A percentile compares a stretch with the other conserved stretches of the same genome.
Conservation (phyloP, 805 yeast species). For the Barnettozyma wickerhamii region DNA sequence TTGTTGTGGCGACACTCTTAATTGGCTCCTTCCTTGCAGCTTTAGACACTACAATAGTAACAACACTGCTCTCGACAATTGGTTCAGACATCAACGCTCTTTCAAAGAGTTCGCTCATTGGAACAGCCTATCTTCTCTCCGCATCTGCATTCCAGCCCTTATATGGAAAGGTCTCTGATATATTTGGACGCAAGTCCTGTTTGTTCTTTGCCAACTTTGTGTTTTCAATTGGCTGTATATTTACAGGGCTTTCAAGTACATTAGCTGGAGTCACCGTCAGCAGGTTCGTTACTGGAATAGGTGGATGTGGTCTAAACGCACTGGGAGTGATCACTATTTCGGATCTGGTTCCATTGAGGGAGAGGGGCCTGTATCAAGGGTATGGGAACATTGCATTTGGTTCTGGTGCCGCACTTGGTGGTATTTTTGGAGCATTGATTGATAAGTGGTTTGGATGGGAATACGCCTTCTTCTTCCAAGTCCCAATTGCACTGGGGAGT, state of each 20-base stretch:
- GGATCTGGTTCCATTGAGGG: conserved; percentile 71
- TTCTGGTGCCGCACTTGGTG: conserved; percentile 71
- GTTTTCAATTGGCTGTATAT: conserved; percentile 41
- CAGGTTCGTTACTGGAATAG: conserved; percentile 71
- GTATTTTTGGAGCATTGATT: conserved; percentile 54
- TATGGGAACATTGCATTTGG: conserved; percentile 70
- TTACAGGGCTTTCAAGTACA: conserved; percentile 30
- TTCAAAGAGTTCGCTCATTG: conserved; percentile 64
- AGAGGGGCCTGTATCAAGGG: conserved; percentile 79
- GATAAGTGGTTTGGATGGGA: conserved; percentile 62
- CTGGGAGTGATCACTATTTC: conserved; percentile 67
- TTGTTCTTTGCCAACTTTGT: conserved; percentile 33
- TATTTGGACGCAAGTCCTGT: conserved; percentile 52
- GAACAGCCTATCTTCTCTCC: conserved; percentile 57
- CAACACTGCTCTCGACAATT: conserved; percentile 57
- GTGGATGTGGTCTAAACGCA: conserved; percentile 82
- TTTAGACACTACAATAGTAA: conserved; percentile 58
- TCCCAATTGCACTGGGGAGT: conserved; percentile 45
- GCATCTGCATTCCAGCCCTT: conserved; percentile 66
- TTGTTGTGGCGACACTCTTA: conserved; percentile 34
- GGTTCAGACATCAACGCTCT: conserved; percentile 62
- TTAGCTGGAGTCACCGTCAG: conserved; percentile 39
- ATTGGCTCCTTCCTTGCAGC: conserved; percentile 52
- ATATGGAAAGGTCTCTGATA: conserved; percentile 60
- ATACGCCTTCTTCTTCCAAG: conserved; percentile 49